phyloP scores from a whole-genome alignment of 2,329 filamentous ascomycete species.

The Pezicula carpinea region DNA sequence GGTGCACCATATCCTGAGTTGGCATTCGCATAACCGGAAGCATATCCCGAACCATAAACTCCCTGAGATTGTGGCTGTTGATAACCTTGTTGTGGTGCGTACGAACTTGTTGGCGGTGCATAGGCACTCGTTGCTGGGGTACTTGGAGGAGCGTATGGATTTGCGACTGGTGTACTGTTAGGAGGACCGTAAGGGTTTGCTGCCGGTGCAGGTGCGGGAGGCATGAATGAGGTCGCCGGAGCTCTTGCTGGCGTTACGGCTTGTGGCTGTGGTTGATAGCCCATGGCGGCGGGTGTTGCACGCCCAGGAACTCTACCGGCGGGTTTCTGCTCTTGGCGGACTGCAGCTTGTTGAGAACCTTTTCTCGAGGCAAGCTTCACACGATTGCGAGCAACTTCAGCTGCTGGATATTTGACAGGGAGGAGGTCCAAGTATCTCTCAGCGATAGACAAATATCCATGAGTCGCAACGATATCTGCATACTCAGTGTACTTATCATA shows the following conservation, averaged over 20 bases:
- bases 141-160: conserved; percentile 43
- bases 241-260: conserved; percentile 21
- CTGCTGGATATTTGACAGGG: conserved; percentile 76
- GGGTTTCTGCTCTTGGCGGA: conserved; percentile 28
- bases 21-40: conserved; percentile 22
- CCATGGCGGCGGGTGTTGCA: conserved; percentile 32
- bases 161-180: conserved; percentile 32
- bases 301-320: conserved; percentile 38
- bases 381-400: conserved; percentile 79
- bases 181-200: conserved; percentile 46
- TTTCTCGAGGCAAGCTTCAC: conserved; percentile 80
- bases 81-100: conserved; percentile 35
- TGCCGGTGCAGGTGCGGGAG: conserved; percentile 25
- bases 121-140: conserved; percentile 33
- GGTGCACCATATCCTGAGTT: conserved; percentile 22
- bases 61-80: conserved; percentile 30
- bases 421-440: conserved; percentile 89
- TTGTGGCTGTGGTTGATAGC: conserved; percentile 45
- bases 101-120: conserved; percentile 27
- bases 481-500: conserved; percentile 98
- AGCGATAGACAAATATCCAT: conserved; percentile 80
- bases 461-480: conserved; percentile 86
- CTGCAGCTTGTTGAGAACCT: conserved; percentile 33
- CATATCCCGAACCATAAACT: neutral
- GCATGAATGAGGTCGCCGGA: conserved; percentile 34